Conservation (phyloP, 2,329 filamentous ascomycete genomes). For the Ceratocystis variospora region DNA sequence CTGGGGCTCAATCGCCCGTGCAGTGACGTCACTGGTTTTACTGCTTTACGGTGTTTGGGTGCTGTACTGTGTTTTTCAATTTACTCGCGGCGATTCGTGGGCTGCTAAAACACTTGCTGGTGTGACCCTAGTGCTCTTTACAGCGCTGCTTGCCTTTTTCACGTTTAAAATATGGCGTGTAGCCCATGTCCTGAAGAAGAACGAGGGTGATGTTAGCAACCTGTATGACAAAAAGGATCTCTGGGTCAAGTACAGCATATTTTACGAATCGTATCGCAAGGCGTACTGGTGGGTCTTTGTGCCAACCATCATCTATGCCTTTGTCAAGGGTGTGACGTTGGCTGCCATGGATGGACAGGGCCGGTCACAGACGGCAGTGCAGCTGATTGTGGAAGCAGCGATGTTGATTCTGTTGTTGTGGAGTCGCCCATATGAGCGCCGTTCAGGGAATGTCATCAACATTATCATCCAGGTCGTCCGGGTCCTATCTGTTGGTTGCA, state of each 20-base stretch:
- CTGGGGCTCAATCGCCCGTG: slow-evolving; percentile 81
- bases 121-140: slow-evolving; percentile 69
- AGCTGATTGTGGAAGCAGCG: slow-evolving; percentile 66
- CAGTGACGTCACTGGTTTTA: slow-evolving; percentile 79
- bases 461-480: slow-evolving; percentile 81
- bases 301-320: slow-evolving; percentile 77
- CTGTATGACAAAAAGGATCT: slow-evolving; percentile 81
- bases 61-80: slow-evolving; percentile 91
- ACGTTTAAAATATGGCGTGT: slow-evolving; percentile 68
- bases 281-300: slow-evolving; percentile 97
- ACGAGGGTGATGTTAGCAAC: slow-evolving; percentile 56
- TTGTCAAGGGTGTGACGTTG: slow-evolving; percentile 74
- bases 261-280: slow-evolving; percentile 92
- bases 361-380: slow-evolving; percentile 62
- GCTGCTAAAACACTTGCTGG: slow-evolving; percentile 73
- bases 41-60: slow-evolving; percentile 92
- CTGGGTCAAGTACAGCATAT: slow-evolving; percentile 92
- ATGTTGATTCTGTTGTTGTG: slow-evolving; percentile 72
- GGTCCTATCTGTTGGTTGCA: slow-evolving; percentile 74
- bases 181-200: slow-evolving; percentile 58
- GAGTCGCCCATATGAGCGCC: slow-evolving; percentile 74
- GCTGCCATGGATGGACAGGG: slow-evolving; percentile 78
- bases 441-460: slow-evolving; percentile 84
- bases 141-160: slow-evolving; percentile 67
- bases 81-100: slow-evolving; percentile 88